Evolutionary conservation across 495 filamentous ascomycete species (phyloP).

Genomic region (Lasiosphaeriaceae sp.): DNA sequence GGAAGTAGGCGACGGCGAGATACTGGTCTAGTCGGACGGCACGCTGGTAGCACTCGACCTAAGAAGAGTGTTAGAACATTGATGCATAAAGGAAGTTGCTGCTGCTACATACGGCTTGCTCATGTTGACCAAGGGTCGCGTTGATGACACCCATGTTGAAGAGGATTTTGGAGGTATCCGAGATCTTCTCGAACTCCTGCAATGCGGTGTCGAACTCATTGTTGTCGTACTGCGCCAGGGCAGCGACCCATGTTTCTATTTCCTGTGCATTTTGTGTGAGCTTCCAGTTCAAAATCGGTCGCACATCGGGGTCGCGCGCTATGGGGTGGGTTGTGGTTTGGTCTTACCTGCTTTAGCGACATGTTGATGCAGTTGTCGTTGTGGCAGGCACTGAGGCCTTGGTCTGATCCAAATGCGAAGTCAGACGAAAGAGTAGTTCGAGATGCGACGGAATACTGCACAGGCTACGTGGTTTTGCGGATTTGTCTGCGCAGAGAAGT

Average conservation of each 20-base stretch:
- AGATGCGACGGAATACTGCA: background rate
- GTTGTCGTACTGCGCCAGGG: conserved; percentile 87
- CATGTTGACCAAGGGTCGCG: conserved; percentile 95
- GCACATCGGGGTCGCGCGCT: background rate
- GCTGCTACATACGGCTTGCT: conserved; percentile 78
- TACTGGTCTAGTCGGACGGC: conserved; percentile 88
- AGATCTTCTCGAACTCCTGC: conserved; percentile 74
- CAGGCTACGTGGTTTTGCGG: background rate
- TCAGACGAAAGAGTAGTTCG: background rate
- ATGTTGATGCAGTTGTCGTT: conserved; percentile 41
- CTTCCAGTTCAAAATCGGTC: background rate
- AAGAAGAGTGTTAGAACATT: conserved; percentile 10
- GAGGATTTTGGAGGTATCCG: conserved; percentile 96
- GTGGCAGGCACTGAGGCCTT: conserved; percentile 5
- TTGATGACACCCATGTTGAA: conserved; percentile 99
- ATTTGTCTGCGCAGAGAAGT: conserved; percentile 5
- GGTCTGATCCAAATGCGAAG: background rate
- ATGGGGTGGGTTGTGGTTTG: background rate
- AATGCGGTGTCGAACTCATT: conserved; percentile 91
- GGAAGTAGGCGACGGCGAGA: conserved; percentile 96
- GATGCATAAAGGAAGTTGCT: background rate
- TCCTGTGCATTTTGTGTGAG: conserved; percentile 54
- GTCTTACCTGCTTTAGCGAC: conserved; percentile 73
- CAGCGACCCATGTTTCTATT: conserved; percentile 97
- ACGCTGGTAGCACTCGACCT: conserved; percentile 94